These are phyloP conservation scores for Arthrobotrys pseudoclavata DNA, from an alignment of 2,329 filamentous ascomycete species.

Conservation along the genomic window DNA sequence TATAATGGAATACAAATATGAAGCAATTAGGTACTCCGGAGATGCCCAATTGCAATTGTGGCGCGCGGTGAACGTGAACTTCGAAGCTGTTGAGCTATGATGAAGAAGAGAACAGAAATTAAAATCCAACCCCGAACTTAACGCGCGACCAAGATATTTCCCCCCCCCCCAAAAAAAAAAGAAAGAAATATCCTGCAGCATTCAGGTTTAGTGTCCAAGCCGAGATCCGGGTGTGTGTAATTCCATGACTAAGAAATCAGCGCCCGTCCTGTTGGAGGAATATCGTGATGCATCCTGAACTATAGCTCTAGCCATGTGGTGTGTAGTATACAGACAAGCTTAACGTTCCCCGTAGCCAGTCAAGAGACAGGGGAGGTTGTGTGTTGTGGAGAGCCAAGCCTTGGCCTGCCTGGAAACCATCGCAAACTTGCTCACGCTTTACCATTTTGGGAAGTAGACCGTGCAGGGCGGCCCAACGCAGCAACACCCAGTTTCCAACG, in stretches of 20 bases:
- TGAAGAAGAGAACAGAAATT: not conserved
- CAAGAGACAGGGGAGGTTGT: not conserved
- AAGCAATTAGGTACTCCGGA: not conserved
- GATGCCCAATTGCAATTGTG: constrained; percentile 14
- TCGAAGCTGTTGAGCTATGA: not conserved
- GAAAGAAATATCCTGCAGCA: not conserved
- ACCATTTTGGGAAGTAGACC: constrained; percentile 20
- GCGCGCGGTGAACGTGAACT: constrained; percentile 14
- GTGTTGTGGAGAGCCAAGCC: constrained; percentile 39
- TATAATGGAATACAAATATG: not conserved
- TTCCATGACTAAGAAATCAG: constrained; percentile 11
- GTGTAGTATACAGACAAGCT: not conserved
- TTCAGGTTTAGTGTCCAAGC: not conserved
- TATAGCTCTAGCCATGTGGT: not conserved
- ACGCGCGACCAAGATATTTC: constrained; percentile 14
- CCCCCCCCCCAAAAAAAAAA: not conserved
- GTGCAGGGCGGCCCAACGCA: constrained; percentile 34
- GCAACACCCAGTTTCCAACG: constrained; percentile 30
- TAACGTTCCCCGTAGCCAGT: not conserved
- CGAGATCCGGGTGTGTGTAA: constrained; percentile 24
- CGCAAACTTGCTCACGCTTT: constrained; percentile 48
- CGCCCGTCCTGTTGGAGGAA: constrained; percentile 9
- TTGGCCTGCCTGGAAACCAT: constrained; percentile 34
- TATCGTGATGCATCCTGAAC: constrained; percentile 24
- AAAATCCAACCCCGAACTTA: constrained; percentile 2